These are phyloP conservation scores for Petunia hybrid DNA, from an alignment of 305 asterid species.

Conservation along the genomic window DNA sequence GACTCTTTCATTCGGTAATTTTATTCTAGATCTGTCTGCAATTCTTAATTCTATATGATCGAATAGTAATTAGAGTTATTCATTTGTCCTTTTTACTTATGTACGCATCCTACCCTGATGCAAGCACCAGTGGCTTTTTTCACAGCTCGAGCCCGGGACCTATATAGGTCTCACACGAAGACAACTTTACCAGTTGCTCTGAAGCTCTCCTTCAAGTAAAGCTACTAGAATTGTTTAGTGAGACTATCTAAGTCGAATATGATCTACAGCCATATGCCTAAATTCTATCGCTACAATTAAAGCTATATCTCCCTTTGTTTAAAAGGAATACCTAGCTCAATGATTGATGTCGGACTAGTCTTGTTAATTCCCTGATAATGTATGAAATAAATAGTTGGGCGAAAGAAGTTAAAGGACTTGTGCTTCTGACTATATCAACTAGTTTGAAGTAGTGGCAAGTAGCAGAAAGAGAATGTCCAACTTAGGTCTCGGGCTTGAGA, in stretches of 20 bases:
- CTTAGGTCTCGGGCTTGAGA: too few relatives aligned
- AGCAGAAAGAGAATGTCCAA: too few relatives aligned
- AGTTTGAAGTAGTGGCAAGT: not conserved
- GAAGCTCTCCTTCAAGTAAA: not conserved
- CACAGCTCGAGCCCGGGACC: too few relatives aligned
- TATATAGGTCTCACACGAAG: too few relatives aligned
- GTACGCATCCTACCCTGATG: too few relatives aligned
- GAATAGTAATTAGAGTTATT: too few relatives aligned
- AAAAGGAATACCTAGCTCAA: not conserved
- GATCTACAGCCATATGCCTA: not conserved
- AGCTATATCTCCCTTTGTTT: not conserved
- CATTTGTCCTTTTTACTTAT: too few relatives aligned
- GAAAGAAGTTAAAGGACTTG: not conserved
- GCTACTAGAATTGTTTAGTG: not conserved
- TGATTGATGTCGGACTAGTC: not conserved
- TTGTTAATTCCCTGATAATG: not conserved
- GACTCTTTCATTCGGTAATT: constrained; percentile 82
- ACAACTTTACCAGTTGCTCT: too few relatives aligned
- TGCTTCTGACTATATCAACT: not conserved
- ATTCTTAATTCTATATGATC: not conserved
- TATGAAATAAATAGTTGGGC: not conserved
- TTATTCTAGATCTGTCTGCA: not conserved
- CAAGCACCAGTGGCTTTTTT: too few relatives aligned
- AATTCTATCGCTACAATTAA: too few relatives aligned
- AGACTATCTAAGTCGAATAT: not conserved